Evolutionary conservation across 257 asterid species (phyloP), one percentile per base, ranked within the genome.

Genomic region (Lycium ferocissimum): DNA sequence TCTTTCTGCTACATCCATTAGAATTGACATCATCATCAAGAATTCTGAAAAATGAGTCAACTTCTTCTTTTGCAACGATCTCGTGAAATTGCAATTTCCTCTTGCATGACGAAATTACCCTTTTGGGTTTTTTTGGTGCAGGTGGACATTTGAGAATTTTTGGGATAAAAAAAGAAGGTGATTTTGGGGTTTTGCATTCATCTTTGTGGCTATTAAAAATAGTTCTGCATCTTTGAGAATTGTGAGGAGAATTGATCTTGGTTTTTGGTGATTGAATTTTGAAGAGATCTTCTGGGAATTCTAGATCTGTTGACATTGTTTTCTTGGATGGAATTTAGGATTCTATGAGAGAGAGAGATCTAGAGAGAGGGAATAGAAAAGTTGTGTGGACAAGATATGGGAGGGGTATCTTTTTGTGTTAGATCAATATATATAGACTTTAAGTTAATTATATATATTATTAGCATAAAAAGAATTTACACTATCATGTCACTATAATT

Each of bases 121-220:
- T 86, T 13, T 35, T 84, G 63, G 85, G 88, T 89, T 92, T 93
- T 85, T 58, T 92, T 20, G 97, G 97, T 79, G 97, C 92, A 37
- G 97, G 94, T 56, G 95, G 97, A 67, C 97, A 92, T 82, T 70
- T 82, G 35, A 81, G 76, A 3, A 84, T 37, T 71, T 87, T 38
- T 0, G 97, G 93, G 84, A 93, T 92, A 90, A 86, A 88, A 82
- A 88, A 66, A 15, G 62, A 59, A 6, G 93, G 88, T 7, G 92
- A 92, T 84, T 80, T 89, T 9, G 94, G 95, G 2, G 95, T 92
- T 47, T n/a, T 90, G 79, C 89, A 93, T 9, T 81, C 82, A 2
- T 84, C 91, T 84, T 84, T 89, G 1, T 14, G 45, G 8, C 20
- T 71, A 26, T 26, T 26, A 26, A 38, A 10, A 18, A 2, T n/a